Conservation (phyloP, 805 yeast genomes). For the Limtongia smithiae region DNA sequence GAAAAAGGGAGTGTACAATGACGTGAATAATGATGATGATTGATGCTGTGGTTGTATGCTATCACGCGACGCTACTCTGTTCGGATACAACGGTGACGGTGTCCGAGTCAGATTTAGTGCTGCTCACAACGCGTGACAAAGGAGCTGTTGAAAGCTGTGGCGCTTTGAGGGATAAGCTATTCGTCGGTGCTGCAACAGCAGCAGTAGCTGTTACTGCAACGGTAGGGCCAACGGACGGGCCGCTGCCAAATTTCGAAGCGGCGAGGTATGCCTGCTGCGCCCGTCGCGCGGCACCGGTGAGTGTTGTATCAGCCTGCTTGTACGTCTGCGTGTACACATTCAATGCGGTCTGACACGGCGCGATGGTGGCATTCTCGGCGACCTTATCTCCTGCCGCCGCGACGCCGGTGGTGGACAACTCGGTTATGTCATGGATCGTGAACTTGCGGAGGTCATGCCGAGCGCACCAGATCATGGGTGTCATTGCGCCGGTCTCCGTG, state of each 20-base stretch:
- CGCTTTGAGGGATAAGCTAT: too few relatives aligned
- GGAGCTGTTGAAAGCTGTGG: too few relatives aligned
- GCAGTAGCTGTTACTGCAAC: too few relatives aligned
- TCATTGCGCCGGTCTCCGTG: conserved; percentile 30
- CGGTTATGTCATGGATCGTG: conserved; percentile 30
- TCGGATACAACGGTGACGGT: too few relatives aligned
- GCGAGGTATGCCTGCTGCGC: conserved; percentile 17
- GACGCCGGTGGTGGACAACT: conserved; percentile 6
- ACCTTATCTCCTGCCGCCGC: neutral
- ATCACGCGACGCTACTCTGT: too few relatives aligned
- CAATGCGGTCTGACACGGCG: conserved; percentile 32
- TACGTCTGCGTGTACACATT: conserved; percentile 34
- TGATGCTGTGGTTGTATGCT: too few relatives aligned
- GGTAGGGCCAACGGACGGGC: too few relatives aligned
- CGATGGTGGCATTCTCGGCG: conserved; percentile 1
- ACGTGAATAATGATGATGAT: too few relatives aligned
- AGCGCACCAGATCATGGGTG: conserved; percentile 37
- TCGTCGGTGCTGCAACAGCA: too few relatives aligned
- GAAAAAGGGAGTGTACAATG: too few relatives aligned
- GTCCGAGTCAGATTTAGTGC: too few relatives aligned
- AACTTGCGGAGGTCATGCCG: conserved; percentile 30
- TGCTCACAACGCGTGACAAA: too few relatives aligned
- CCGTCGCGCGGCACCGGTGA: conserved; percentile 22
- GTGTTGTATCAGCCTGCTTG: conserved; percentile 31
- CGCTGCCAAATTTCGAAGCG: conserved; percentile 8